Evolutionary conservation across 768 basidiomycete genomes (phyloP).

Genomic region (Cystofilobasidium capitatum): DNA sequence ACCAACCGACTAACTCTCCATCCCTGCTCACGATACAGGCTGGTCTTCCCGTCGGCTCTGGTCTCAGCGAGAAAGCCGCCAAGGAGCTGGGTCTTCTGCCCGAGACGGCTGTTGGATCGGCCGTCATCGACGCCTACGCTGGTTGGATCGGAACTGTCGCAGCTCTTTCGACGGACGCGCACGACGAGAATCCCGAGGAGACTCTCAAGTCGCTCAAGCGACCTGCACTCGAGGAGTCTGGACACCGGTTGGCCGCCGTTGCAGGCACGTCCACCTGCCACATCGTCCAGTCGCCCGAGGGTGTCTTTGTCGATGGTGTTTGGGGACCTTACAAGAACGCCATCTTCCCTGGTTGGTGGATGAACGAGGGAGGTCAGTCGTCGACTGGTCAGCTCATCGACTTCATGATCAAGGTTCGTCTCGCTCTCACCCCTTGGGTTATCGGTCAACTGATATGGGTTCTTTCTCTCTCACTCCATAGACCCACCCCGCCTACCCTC

Average conservation of each 20-base stretch:
- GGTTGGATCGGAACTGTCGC: conserved; percentile 97
- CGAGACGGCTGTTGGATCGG: conserved; percentile 88
- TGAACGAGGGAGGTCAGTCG: conserved; percentile 98
- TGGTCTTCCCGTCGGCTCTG: conserved; percentile 68
- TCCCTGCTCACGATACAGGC: conserved; percentile 56
- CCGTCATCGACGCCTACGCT: conserved; percentile 94
- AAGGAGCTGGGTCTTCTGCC: conserved; percentile 71
- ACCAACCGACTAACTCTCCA: too few relatives aligned
- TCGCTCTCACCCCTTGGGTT: neutral
- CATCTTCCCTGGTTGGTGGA: conserved; percentile 56
- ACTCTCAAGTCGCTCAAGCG: conserved; percentile 43
- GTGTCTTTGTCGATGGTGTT: conserved; percentile 79
- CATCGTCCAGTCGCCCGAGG: conserved; percentile 56
- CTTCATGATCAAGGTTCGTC: too few relatives aligned
- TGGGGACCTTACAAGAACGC: conserved; percentile 73
- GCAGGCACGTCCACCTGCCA: conserved; percentile 97
- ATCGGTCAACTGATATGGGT: conserved; percentile 61
- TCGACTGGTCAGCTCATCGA: conserved; percentile 75
- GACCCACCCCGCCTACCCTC: conserved; percentile 74
- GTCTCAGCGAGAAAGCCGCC: conserved; percentile 68
- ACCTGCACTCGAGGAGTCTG: conserved; percentile 67
- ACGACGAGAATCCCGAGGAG: conserved; percentile 45
- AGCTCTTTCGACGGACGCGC: conserved; percentile 48
- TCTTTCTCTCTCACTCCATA: conserved; percentile 93
- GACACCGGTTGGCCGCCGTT: conserved; percentile 74